Conservation (phyloP, 2,329 filamentous ascomycete species). For the Cercospora sp. region DNA sequence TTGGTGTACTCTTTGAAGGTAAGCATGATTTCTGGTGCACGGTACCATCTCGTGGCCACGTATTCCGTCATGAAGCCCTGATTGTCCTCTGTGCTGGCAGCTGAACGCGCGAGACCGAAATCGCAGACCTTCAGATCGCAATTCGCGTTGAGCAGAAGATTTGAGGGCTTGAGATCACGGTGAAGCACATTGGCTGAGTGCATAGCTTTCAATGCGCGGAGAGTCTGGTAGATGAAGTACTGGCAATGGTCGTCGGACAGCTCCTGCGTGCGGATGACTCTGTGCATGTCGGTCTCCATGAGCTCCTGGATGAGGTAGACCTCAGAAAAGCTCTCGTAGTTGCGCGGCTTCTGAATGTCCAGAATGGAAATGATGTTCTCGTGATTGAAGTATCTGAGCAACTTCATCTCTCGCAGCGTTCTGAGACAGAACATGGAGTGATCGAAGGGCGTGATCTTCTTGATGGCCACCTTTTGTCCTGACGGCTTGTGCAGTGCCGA, state of each 20-base stretch:
- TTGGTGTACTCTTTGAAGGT: constrained; percentile 99
- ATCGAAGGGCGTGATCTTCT: constrained; percentile 99
- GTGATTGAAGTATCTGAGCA: constrained; percentile 98
- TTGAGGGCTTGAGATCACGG: constrained; percentile 95
- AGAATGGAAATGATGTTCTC: constrained; percentile 99
- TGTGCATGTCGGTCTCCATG: constrained; percentile 99
- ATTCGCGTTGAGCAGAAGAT: constrained; percentile 94
- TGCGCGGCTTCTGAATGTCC: constrained; percentile 96
- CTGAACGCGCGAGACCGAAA: constrained; percentile 88
- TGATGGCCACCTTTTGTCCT: constrained; percentile 97
- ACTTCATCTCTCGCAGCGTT: constrained; percentile 98
- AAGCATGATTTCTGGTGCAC: constrained; percentile 98
- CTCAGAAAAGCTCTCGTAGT: constrained; percentile 94
- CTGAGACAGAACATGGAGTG: constrained; percentile 64
- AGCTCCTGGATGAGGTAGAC: constrained; percentile 99
- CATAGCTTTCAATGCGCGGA: constrained; percentile 97
- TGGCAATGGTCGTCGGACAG: constrained; percentile 99
- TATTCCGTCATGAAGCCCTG: constrained; percentile 99
- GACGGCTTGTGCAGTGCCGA: constrained; percentile 98
- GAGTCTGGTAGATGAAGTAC: constrained; percentile 99
- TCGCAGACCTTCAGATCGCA: constrained; percentile 99
- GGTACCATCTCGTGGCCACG: constrained; percentile 97
- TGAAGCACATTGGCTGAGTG: constrained; percentile 98
- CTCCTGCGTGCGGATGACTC: constrained; percentile 97
- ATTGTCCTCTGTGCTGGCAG: constrained; percentile 96